Evolutionary conservation across 352 stramenopile genomes (phyloP).

Genomic region (Pythium dissotocum): DNA sequence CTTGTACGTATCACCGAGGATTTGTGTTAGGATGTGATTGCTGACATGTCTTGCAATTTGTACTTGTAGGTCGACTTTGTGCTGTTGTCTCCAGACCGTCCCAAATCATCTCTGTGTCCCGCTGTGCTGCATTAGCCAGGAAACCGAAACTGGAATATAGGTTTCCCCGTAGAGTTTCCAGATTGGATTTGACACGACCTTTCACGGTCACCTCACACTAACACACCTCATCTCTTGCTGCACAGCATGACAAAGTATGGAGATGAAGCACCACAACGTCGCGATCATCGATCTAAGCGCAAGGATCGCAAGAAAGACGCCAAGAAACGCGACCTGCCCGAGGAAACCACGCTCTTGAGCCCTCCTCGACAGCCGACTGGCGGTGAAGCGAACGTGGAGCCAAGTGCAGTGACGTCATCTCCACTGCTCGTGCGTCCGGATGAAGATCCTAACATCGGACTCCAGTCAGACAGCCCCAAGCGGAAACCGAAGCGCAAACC

Average conservation of each 20-base stretch:
- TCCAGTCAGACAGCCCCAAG: background rate
- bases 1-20: conserved; percentile 38
- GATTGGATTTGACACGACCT: background rate
- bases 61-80: conserved; percentile 71
- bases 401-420: conserved; percentile 37
- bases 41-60: conserved; percentile 8
- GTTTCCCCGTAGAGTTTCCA: conserved; percentile 11
- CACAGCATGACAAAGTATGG: background rate
- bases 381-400: conserved; percentile 27
- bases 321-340: background rate
- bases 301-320: conserved; percentile 5
- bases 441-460: background rate
- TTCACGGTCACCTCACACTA: background rate
- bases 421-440: conserved; percentile 37
- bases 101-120: conserved; percentile 67
- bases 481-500: conserved; percentile 11
- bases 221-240: background rate
- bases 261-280: background rate
- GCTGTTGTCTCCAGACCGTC: conserved; percentile 45
- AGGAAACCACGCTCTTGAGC: conserved; percentile 6
- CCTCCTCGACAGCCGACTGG: background rate
- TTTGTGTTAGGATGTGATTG: background rate
- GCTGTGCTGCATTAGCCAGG: conserved; percentile 34
- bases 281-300: background rate
- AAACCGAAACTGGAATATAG: conserved; percentile 18